phyloP scores from a whole-genome alignment of 495 filamentous ascomycete species.

The Collariella sp. region DNA sequence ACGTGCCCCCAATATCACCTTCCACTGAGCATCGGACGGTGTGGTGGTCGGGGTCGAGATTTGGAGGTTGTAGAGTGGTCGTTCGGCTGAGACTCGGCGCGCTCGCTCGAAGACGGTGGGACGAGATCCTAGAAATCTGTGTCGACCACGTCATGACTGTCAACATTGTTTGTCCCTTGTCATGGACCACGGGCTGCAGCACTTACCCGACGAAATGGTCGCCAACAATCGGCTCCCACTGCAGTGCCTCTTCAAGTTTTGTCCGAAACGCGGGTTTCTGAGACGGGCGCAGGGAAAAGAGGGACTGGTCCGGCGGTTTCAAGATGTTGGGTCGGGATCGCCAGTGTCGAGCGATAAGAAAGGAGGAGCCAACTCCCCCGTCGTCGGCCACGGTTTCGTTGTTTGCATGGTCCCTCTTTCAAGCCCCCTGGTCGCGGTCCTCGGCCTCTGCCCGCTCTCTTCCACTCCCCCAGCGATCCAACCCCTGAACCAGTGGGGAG shows the following conservation, averaged over 20 bases:
- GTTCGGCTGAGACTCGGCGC: too few relatives aligned
- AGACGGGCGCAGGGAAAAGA: neutral
- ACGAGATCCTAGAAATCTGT: too few relatives aligned
- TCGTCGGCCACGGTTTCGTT: neutral
- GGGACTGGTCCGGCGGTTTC: neutral
- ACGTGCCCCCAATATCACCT: constrained; percentile 15
- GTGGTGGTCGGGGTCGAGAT: neutral
- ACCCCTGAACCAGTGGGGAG: constrained; percentile 15
- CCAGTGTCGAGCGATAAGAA: neutral
- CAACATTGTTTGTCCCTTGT: too few relatives aligned
- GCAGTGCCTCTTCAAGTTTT: neutral
- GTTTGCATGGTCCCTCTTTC: neutral
- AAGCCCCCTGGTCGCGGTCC: constrained; percentile 6
- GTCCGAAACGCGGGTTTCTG: neutral
- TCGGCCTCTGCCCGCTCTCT: constrained; percentile 13
- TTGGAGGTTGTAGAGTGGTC: neutral
- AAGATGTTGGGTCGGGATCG: neutral
- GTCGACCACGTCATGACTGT: too few relatives aligned
- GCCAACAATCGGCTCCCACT: too few relatives aligned
- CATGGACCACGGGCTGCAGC: too few relatives aligned
- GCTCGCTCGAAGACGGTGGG: neutral
- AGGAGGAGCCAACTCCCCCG: neutral
- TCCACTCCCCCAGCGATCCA: neutral
- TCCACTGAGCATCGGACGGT: constrained; percentile 9
- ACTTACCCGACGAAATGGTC: too few relatives aligned